Percentiles rank a stretch among this genome's conserved stretches.
Evolutionary conservation across 2,329 filamentous ascomycete genomes (phyloP).

Genomic region (Colletotrichum tropicicola): DNA sequence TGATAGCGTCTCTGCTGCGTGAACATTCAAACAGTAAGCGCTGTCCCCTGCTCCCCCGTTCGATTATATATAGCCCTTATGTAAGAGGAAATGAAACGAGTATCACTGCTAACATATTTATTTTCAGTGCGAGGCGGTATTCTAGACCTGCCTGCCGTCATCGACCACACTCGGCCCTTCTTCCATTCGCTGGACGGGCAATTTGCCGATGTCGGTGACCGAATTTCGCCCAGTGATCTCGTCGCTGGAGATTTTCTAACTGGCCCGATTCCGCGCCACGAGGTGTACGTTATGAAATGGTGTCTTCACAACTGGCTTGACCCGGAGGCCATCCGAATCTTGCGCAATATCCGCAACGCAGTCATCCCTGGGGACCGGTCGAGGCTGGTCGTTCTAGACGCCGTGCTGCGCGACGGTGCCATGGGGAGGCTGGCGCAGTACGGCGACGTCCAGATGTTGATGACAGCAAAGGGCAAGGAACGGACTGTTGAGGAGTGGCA

Average conservation of each 20-base stretch:
- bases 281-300: slow-evolving; percentile 48
- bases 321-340: slow-evolving; percentile 39
- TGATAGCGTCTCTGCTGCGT: slow-evolving; percentile 46
- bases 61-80: too few species aligned
- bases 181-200: slow-evolving; percentile 34
- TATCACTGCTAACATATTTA: too few species aligned
- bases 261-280: slow-evolving; percentile 38
- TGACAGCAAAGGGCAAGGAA: slow-evolving; percentile 42
- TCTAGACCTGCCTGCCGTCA: slow-evolving; percentile 44
- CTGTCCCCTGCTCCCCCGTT: too few species aligned
- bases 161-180: slow-evolving; percentile 38
- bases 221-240: slow-evolving; percentile 37
- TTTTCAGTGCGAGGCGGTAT: slow-evolving; percentile 46
- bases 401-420: slow-evolving; percentile 42
- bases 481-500: slow-evolving; percentile 40
- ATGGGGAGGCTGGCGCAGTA: slow-evolving; percentile 43
- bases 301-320: slow-evolving; percentile 52
- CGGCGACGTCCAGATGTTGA: slow-evolving; percentile 53
- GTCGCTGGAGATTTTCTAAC: slow-evolving; percentile 48
- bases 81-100: too few species aligned
- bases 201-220: slow-evolving; percentile 42
- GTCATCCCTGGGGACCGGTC: slow-evolving; percentile 36
- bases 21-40: slow-evolving; percentile 27
- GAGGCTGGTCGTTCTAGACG: slow-evolving; percentile 48
- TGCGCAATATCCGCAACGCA: slow-evolving; percentile 37